Evolutionary conservation across 2,329 filamentous ascomycete genomes (phyloP).

Genomic region (Alternaria dauci): DNA sequence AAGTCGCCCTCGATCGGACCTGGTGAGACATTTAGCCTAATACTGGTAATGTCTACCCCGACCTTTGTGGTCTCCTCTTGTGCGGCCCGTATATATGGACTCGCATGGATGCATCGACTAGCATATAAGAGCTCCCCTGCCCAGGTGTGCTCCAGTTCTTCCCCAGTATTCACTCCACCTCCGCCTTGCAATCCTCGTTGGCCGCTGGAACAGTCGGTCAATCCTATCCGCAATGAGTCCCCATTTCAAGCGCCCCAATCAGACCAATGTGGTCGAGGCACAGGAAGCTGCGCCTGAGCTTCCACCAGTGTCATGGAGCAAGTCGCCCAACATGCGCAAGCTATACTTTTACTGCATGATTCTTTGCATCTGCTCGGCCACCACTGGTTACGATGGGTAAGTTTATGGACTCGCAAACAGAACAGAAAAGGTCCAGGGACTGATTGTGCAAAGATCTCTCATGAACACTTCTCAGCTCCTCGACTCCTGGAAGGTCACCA

Average conservation of each 20-base stretch:
- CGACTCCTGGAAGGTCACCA: slow-evolving; percentile 50
- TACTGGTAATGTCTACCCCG: slow-evolving; percentile 21
- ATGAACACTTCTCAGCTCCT: slow-evolving; percentile 56
- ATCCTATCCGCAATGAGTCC: slow-evolving; percentile 19
- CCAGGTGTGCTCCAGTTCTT: slow-evolving; percentile 17
- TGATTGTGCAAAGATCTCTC: slow-evolving; percentile 48
- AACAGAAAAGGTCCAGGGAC: neutral
- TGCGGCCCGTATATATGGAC: slow-evolving; percentile 21
- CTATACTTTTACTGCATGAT: slow-evolving; percentile 63
- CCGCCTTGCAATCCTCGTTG: slow-evolving; percentile 12
- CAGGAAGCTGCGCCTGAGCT: slow-evolving; percentile 18
- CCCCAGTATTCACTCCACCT: slow-evolving; percentile 24
- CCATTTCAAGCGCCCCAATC: slow-evolving; percentile 23
- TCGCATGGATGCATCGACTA: slow-evolving; percentile 13
- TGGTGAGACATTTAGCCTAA: slow-evolving; percentile 26
- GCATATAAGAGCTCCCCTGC: slow-evolving; percentile 24
- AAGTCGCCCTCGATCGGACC: slow-evolving; percentile 15
- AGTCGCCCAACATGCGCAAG: slow-evolving; percentile 48
- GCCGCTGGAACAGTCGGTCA: slow-evolving; percentile 18
- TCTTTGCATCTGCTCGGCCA: slow-evolving; percentile 64
- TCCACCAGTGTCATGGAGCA: neutral
- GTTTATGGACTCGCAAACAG: slow-evolving; percentile 12
- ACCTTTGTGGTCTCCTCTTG: slow-evolving; percentile 24
- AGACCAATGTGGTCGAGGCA: slow-evolving; percentile 23
- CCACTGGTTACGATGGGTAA: slow-evolving; percentile 65